Evolutionary conservation across 805 yeast genomes (phyloP), one percentile per base, ranked within the genome.

Genomic region (Monosporozyma aerobia): DNA sequence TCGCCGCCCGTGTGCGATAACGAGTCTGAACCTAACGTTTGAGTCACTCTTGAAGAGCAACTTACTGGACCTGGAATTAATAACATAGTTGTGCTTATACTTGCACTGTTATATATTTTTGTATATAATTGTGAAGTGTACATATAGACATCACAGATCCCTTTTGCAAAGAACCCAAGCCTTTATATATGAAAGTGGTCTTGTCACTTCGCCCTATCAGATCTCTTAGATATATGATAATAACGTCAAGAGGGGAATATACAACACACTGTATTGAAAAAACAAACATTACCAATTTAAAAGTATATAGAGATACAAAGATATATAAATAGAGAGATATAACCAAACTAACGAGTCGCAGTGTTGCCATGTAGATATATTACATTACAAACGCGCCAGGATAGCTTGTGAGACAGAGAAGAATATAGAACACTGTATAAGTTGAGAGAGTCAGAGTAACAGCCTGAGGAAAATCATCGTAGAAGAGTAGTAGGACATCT

Each of bases 1-100:
- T 85, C 90, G 8, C 92, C 90, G 10, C 90, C 81, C 43, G 96
- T 87, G 70, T 90, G 97, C n/a, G 95, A 83, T 62, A 86, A 81
- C 3, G 96, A 82, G 40, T 90, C 94, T 43, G 86, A 82, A 41
- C 87, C 74, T 85, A 85, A 83, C 44, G 96, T 95, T 37, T 73
- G 71, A 61, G 86, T 79, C 48, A 90, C 97, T 49, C 74, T 78
- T 58, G 86, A 88, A 49, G 90, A 82, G 70, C 92, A 82, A 70
- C 84, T 88, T 64, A 88, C 83, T 55, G 96, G 95, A 40, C 96
- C 96, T 19, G 96, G 94, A 59, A 87, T 85, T 73, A 87, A 73
- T 44, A 81, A 65, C 48, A 46, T 46, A 6, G 16, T 27, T 19
- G 19, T 19, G 19, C 19, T 19, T 19, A 19, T 19, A 19, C 19